Base-by-base conservation (phyloP, 768 basidiomycete genomes). In the Mycena galericulata region DNA sequence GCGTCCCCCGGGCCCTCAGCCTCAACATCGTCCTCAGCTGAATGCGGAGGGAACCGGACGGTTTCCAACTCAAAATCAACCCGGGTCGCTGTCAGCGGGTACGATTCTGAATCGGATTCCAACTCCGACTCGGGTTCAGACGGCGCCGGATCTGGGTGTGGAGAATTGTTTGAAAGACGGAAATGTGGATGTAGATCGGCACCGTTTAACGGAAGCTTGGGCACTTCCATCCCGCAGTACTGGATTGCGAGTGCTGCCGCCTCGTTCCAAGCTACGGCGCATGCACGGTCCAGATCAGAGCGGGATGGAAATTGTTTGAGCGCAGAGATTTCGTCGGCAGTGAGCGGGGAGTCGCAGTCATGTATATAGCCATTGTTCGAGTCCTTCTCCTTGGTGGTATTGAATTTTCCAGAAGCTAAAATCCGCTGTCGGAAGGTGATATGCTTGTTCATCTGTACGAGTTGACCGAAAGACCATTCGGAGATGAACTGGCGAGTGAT, bases 371-470 rank as follows among this genome's bases (percentile, higher is more conserved):
- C 68, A 20, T 57, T 59, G 41, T 64, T 63, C 1, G 62, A 57
- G 17, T 69, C 56, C 56, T 60, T 57, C 24, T 69, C 62, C 40
- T 53, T 55, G 47, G 49, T 63, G 18, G 14, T 40, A 27, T 29
- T 69, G 34, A n/a, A 69, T 47, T 59, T 26, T 6, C 68, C 68
- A 6, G 68, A 59, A 6, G 62, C 26, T 0, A 69, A n/a, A 17
- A 69, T 63, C 0, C 41, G 62, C 32, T 69, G 68, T 0, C 68
- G 56, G 6, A 69, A 12, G 26, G 29, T 6, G 27, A 69, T 69
- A 32, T 69, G 68, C 32, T 69, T 62, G 67, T 63, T 15, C 67
- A 69, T 69, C 50, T 69, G 18, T 40, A 69, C 36, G 43, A 69
- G 49, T 20, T 69, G 61, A 2, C 55, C 67, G 32, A 62, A 69